Base-by-base conservation (phyloP, 441 rosid genomes). In the Flueggea neowawraea region DNA sequence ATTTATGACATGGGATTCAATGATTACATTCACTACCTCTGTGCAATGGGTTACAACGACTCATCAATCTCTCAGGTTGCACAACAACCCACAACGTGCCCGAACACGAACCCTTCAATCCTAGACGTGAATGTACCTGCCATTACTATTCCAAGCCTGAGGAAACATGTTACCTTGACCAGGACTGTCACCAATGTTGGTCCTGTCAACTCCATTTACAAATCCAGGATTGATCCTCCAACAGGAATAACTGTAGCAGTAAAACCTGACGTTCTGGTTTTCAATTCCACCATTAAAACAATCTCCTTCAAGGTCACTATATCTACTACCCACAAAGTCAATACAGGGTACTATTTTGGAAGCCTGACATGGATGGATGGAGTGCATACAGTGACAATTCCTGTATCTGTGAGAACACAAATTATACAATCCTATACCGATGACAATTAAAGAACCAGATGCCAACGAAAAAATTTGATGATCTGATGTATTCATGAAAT, bases 91-190 rank as follows among this genome's bases (percentile, higher is more conserved):
- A 66, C 56, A 6, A 45, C 79, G 81, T 65, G 58, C 69, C 72
- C 83, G 71, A 52, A 59, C 44, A 50, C 74, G 69, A 2, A 67
- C 67, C 52, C 71, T 57, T 0, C 80, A 76, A 16, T 64, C 84
- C 13, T 74, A 16, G 87, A 91, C 72, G 66, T 91, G 60, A 91
- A 91, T 72, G 67, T 88, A 68, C 94, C 97, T 50, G 88, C 96
- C 12, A 77, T 88, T 67, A 80, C 94, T 12, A 62, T 91, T 47
- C 75, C 90, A 5, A 76, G 64, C 16, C 84, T 88, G 44, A 78
- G 82, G 52, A 76, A 61, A 48, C 76, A 85, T 0, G 66, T 67
- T 17, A 77, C 81, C 3, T 62, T 88, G 6, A 78, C 74, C 39
- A 76, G 97, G 61, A 60, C 79, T 9, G 67, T 82, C 69, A 75